Percentiles rank a stretch among this genome's conserved stretches.
phyloP scores from a whole-genome alignment of 2,329 filamentous ascomycete species.

The Calonectria pauciramosa region DNA sequence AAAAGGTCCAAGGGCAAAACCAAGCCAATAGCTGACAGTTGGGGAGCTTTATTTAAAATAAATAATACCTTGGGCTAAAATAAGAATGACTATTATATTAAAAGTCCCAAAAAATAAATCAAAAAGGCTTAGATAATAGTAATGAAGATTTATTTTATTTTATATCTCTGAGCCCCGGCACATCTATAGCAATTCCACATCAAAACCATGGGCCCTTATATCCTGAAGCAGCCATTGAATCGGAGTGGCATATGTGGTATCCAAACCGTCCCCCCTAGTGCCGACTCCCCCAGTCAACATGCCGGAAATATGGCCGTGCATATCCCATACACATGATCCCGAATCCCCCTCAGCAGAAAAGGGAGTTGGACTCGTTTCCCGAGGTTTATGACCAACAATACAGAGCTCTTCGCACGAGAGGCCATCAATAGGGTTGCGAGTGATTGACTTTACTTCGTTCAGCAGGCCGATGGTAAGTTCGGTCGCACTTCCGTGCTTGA shows the following conservation, averaged over 20 bases:
- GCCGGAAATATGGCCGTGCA: background rate
- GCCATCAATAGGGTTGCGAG: background rate
- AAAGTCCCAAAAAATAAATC: too few species aligned
- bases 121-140: too few species aligned
- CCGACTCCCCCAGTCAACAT: background rate
- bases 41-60: too few species aligned
- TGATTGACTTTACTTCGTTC: conserved; percentile 10
- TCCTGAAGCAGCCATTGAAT: conserved; percentile 30
- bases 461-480: background rate
- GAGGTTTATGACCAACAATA: background rate
- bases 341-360: background rate
- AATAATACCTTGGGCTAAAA: too few species aligned
- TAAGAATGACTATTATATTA: too few species aligned
- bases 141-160: too few species aligned
- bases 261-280: fast-evolving
- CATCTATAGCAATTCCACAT: conserved; percentile 8
- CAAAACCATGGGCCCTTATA: conserved; percentile 3
- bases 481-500: background rate
- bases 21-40: background rate
- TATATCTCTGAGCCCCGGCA: too few species aligned
- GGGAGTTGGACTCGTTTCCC: background rate
- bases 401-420: conserved; percentile 24
- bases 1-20: too few species aligned
- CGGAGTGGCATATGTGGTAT: conserved; percentile 16
- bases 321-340: conserved; percentile 10